These are phyloP conservation scores for Magnusiomyces fungicola DNA, from an alignment of 1,139 yeast species.

Conservation along the genomic window DNA sequence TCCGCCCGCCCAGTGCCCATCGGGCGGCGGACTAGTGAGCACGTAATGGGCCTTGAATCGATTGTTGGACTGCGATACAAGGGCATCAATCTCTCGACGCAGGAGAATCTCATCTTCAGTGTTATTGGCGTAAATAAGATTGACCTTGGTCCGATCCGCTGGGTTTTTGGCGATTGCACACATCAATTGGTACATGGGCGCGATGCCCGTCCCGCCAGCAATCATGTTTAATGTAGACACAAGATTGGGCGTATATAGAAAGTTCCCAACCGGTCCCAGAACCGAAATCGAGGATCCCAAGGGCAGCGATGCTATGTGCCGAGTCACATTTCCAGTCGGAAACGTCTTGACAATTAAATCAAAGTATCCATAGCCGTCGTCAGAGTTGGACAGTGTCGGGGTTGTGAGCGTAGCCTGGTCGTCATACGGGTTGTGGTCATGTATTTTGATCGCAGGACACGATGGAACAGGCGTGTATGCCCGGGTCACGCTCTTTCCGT, in stretches of 20 bases:
- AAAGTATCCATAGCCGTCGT: background rate
- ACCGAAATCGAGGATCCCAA: background rate
- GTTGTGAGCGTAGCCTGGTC: background rate
- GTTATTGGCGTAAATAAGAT: slow-evolving; percentile 66
- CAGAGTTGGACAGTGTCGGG: background rate
- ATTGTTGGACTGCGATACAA: slow-evolving; percentile 48
- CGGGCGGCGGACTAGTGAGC: slow-evolving; percentile 60
- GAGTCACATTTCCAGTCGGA: background rate
- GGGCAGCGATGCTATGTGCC: background rate
- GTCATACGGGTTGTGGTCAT: background rate
- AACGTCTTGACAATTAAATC: background rate
- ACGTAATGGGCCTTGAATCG: slow-evolving; percentile 65
- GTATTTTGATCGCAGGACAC: background rate
- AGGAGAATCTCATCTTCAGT: slow-evolving; percentile 67
- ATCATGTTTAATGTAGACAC: background rate
- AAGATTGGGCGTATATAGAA: background rate
- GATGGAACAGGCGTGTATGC: background rate
- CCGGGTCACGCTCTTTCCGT: background rate
- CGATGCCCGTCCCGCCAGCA: background rate
- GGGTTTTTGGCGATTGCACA: no score
- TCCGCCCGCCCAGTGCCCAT: slow-evolving; percentile 79
- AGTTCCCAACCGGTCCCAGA: background rate
- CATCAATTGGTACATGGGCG: background rate
- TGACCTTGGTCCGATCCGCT: slow-evolving; percentile 68
- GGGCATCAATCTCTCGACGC: slow-evolving; percentile 70